Evolutionary conservation across 306 rosid genomes (phyloP), one percentile per base, ranked within the genome.

Genomic region (Rosa persica): DNA sequence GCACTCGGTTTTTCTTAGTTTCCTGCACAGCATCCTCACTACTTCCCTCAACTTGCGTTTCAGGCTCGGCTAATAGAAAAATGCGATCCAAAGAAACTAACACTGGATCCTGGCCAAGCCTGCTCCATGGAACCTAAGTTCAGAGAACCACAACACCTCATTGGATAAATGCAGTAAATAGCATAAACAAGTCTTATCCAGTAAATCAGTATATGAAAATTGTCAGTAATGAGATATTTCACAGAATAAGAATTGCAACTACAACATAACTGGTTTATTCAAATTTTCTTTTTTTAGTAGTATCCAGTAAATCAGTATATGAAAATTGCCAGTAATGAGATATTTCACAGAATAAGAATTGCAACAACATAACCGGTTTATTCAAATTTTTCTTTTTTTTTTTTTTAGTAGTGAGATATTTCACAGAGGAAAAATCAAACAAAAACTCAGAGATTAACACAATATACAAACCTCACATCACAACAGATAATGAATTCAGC

Each of bases 101-200:
- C 55, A 95, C 99, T 19, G 99, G 97, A 89, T 95, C 99, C 85
- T 95, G 96, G 78, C 99, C 99, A 70, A 95, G 99, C 90, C 93
- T 90, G 87, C 98, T 95, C 99, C 99, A 95, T 36, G 99, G 99
- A 84, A 95, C 99, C 99, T 95, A 66, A 51, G 27, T 54, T 40
- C 52, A 43, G 79, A 83, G 76, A 68, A 40, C 42, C 42, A 70
- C 81, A 52, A 79, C 19, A 62, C 54, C 78, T 62, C 83, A 69
- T 81, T 58, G 73, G 78, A 34, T 71, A 83, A 78, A 70, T 43
- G 74, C 66, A 43, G 43, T 16, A 38, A 22, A 48, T 61, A 68
- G 19, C 39, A 51, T 57, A 20, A 58, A 22, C 4, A 65, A 15
- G 8, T 38, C 17, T 4, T 1, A 34, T 34, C 22, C 20, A 65